Percentiles rank a stretch among this genome's conserved stretches.
Evolutionary conservation across 129 eudicot genomes (phyloP).

Genomic region (Solidago caesia): DNA sequence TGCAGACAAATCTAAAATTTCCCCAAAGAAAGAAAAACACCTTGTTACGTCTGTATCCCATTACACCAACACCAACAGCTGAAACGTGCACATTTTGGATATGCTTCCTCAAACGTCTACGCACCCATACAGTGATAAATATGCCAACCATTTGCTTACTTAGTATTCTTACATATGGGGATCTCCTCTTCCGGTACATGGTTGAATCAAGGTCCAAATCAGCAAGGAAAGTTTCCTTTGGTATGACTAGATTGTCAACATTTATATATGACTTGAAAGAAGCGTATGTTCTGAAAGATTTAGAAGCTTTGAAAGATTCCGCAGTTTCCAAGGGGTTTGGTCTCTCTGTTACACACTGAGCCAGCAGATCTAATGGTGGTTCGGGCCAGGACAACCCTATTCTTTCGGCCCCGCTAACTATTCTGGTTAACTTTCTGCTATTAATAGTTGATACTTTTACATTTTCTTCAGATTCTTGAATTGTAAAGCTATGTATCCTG

Average conservation of each 20-base stretch:
- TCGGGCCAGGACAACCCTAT: conserved; percentile 92
- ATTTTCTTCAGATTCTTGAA: conserved; percentile 28
- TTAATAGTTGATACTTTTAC: conserved; percentile 22
- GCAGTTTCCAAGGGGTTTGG: conserved; percentile 45
- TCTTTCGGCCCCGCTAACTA: conserved; percentile 74
- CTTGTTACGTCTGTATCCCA: conserved; percentile 97
- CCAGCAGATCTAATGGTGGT: conserved; percentile 71
- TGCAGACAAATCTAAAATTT: too few species aligned
- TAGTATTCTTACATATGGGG: conserved; percentile 82
- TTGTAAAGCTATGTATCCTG: conserved; percentile 46
- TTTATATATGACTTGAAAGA: conserved; percentile 52
- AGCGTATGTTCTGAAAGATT: conserved; percentile 51
- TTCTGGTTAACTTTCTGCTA: conserved; percentile 40
- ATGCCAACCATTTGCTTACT: conserved; percentile 99
- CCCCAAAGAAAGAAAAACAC: conserved; percentile 35
- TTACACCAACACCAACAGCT: conserved; percentile 96
- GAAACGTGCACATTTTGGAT: conserved; percentile 87
- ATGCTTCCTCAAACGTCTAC: conserved; percentile 84
- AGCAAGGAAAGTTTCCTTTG: conserved; percentile 46
- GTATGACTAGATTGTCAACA: conserved; percentile 37
- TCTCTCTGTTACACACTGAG: conserved; percentile 63
- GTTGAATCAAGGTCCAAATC: conserved; percentile 81
- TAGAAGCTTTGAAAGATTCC: conserved; percentile 61
- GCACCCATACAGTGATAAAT: conserved; percentile 86
- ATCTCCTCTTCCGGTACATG: conserved; percentile 63